phyloP scores from a whole-genome alignment of 495 filamentous ascomycete species.

The Amorphotheca resinae region DNA sequence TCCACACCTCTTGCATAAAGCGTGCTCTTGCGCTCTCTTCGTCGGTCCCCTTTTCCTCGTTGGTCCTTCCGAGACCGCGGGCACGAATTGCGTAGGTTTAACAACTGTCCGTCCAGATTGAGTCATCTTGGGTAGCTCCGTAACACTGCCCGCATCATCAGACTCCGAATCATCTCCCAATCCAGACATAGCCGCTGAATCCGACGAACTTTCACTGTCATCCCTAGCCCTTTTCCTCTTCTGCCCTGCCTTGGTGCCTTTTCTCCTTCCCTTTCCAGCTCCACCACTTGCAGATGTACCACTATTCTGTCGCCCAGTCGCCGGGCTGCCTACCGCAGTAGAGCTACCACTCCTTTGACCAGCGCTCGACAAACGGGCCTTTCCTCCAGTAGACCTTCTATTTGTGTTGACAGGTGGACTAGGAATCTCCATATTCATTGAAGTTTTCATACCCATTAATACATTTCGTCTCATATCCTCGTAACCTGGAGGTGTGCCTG shows the following conservation, averaged over 20 bases:
- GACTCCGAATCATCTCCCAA: conserved; percentile 33
- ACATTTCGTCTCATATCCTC: conserved; percentile 37
- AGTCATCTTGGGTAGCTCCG: conserved; percentile 51
- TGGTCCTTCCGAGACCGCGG: conserved; percentile 33
- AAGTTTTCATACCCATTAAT: conserved; percentile 37
- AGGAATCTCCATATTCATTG: conserved; percentile 30
- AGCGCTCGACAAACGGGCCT: conserved; percentile 2
- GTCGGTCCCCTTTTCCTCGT: conserved; percentile 29
- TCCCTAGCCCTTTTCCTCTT: conserved; percentile 39
- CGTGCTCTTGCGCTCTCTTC: conserved; percentile 38
- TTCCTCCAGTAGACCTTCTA: neutral
- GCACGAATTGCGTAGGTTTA: conserved; percentile 60
- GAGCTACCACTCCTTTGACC: conserved; percentile 1
- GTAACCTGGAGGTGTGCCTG: conserved; percentile 27
- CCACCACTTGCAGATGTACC: conserved; percentile 7
- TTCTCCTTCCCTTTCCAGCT: neutral
- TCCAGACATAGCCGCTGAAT: conserved; percentile 26
- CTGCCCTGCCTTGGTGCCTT: conserved; percentile 17
- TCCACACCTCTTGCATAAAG: conserved; percentile 64
- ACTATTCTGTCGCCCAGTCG: conserved; percentile 1
- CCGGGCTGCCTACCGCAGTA: conserved; percentile 5
- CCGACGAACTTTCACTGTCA: conserved; percentile 16
- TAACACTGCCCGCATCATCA: conserved; percentile 36
- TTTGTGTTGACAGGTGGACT: conserved; percentile 8
- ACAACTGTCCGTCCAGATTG: conserved; percentile 75